Percentiles rank a stretch among this genome's conserved stretches.
phyloP scores from a whole-genome alignment of 805 yeast genomes.

The Kazachstania psychrophila region DNA sequence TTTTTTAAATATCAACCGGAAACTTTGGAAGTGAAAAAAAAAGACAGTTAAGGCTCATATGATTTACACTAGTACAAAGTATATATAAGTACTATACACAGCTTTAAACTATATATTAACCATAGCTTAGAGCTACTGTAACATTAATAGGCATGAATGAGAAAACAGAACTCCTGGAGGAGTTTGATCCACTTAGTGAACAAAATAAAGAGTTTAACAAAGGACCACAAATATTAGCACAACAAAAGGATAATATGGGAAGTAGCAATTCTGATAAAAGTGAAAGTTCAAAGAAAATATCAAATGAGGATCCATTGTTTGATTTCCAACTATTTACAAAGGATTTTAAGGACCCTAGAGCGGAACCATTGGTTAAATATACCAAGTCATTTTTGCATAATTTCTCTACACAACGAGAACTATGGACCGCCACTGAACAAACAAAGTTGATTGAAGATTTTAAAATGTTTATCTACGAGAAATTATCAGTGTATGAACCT shows the following conservation, averaged over 20 bases:
- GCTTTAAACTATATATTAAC: no score
- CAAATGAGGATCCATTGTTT: conserved; percentile 33
- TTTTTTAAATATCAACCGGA: no score
- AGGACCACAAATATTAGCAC: neutral
- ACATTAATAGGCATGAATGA: no score
- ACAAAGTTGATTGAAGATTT: conserved; percentile 70
- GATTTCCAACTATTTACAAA: conserved; percentile 76
- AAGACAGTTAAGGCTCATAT: no score
- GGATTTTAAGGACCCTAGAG: conserved; percentile 61
- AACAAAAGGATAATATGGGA: neutral
- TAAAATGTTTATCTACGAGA: conserved; percentile 56
- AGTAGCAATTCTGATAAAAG: neutral
- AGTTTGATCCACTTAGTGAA: conserved; percentile 10
- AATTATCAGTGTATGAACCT: conserved; percentile 57
- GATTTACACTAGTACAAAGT: no score
- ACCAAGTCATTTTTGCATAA: conserved; percentile 75
- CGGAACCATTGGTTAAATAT: conserved; percentile 84
- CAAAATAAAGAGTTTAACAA: no score
- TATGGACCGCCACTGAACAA: conserved; percentile 73
- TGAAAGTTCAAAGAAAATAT: neutral
- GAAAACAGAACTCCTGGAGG: conserved; percentile 4
- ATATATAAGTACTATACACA: no score
- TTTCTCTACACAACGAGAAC: conserved; percentile 45
- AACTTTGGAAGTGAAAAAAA: no score
- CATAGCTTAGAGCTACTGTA: no score